A percentile compares a stretch with the other conserved stretches of the same genome.
Evolutionary conservation across 1,284 basidiomycete genomes (phyloP).

Genomic region (Fomitopsis pinicola): DNA sequence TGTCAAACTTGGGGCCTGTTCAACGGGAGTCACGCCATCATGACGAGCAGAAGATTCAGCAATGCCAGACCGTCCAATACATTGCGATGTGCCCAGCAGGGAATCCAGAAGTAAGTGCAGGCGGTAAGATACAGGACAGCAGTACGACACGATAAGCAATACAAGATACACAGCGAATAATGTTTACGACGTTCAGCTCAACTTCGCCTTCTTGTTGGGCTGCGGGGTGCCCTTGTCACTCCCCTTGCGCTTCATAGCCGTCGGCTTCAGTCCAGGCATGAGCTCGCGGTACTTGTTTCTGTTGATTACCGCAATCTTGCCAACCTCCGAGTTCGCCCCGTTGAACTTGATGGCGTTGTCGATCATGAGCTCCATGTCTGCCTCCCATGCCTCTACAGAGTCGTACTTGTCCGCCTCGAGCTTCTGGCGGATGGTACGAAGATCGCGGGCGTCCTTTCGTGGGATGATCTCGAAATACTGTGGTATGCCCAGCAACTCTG

Average conservation of each 20-base stretch:
- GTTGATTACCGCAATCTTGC: constrained; percentile 48
- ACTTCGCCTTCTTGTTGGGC: constrained; percentile 64
- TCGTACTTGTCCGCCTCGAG: constrained; percentile 84
- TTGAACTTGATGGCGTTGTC: constrained; percentile 86
- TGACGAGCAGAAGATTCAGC: not conserved
- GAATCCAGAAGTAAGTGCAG: not conserved
- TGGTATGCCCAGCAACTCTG: constrained; percentile 72
- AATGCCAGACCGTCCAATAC: not conserved
- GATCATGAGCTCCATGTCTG: constrained; percentile 83
- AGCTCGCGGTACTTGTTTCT: constrained; percentile 51
- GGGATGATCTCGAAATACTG: constrained; percentile 82
- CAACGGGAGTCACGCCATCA: too few species aligned
- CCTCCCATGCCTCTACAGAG: constrained; percentile 70
- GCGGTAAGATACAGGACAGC: constrained; percentile 6
- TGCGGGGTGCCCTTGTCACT: constrained; percentile 58
- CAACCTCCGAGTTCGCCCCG: constrained; percentile 73
- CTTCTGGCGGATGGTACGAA: constrained; percentile 79
- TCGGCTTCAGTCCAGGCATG: constrained; percentile 42
- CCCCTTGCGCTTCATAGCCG: constrained; percentile 63
- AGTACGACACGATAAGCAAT: constrained; percentile 12
- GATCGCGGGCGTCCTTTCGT: constrained; percentile 82
- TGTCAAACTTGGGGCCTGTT: too few species aligned
- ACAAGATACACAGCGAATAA: constrained; percentile 6
- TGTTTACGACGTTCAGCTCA: constrained; percentile 22
- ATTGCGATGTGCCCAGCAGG: not conserved